phyloP scores from a whole-genome alignment of 2,329 filamentous ascomycete species.

The Arthrobotrys conoides region DNA sequence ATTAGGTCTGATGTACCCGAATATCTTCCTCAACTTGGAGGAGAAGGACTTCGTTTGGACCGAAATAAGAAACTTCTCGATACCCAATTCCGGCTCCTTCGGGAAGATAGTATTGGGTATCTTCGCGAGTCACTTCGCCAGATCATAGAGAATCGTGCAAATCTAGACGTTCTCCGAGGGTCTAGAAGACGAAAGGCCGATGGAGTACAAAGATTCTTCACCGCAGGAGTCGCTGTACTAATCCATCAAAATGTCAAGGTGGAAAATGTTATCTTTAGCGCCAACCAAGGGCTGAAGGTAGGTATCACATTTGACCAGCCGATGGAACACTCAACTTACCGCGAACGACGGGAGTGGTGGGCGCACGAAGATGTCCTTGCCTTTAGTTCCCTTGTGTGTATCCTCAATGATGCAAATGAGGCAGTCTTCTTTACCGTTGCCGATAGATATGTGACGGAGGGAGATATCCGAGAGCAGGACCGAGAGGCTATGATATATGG shows the following conservation, averaged over 20 bases:
- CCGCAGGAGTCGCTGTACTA: constrained; percentile 11
- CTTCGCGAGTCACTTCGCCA: constrained; percentile 64
- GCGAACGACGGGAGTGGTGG: constrained; percentile 62
- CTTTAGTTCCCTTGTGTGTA: constrained; percentile 61
- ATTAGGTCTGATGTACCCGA: constrained; percentile 62
- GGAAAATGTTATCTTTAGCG: constrained; percentile 43
- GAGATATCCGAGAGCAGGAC: constrained; percentile 40
- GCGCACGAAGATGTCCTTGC: constrained; percentile 60
- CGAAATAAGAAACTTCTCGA: constrained; percentile 65
- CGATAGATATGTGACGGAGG: constrained; percentile 39
- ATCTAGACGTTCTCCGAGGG: constrained; percentile 44
- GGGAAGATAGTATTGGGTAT: constrained; percentile 65
- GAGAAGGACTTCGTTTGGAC: constrained; percentile 63
- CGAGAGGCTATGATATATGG: constrained; percentile 18
- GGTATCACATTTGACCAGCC: constrained; percentile 60
- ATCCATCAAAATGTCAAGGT: constrained; percentile 33
- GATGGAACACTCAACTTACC: constrained; percentile 25
- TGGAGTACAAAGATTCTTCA: constrained; percentile 59
- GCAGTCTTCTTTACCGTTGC: constrained; percentile 61
- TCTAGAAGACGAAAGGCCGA: constrained; percentile 30
- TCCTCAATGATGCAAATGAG: constrained; percentile 47
- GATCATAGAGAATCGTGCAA: constrained; percentile 62
- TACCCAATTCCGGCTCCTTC: constrained; percentile 64
- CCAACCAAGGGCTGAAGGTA: constrained; percentile 53
- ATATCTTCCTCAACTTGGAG: constrained; percentile 62